Evolutionary conservation across 2,329 filamentous ascomycete genomes (phyloP).

Genomic region (Penicillium thymicola): DNA sequence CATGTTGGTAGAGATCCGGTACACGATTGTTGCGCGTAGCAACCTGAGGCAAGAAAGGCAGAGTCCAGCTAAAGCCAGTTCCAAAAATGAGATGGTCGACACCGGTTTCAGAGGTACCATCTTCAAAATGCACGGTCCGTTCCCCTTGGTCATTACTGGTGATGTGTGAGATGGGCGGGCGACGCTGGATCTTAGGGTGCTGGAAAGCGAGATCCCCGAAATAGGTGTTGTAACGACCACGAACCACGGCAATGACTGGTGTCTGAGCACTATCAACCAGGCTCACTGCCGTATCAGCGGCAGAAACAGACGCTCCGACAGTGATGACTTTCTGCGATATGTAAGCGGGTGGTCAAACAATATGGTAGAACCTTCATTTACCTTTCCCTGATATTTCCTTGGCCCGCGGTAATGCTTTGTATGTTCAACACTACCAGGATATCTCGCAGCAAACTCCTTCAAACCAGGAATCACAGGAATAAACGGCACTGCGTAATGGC

Average conservation of each 20-base stretch:
- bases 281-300: slow-evolving; percentile 59
- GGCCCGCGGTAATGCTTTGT: slow-evolving; percentile 41
- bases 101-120: slow-evolving; percentile 51
- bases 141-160: slow-evolving; percentile 41
- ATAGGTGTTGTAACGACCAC: slow-evolving; percentile 53
- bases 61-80: slow-evolving; percentile 63
- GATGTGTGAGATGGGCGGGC: slow-evolving; percentile 29
- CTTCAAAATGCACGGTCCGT: slow-evolving; percentile 53
- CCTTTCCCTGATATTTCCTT: slow-evolving; percentile 41
- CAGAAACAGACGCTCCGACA: slow-evolving; percentile 64
- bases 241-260: slow-evolving; percentile 54
- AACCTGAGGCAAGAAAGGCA: slow-evolving; percentile 58
- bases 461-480: slow-evolving; percentile 44
- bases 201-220: slow-evolving; percentile 60
- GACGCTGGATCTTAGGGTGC: slow-evolving; percentile 48
- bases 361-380: slow-evolving; percentile 1
- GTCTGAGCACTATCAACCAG: slow-evolving; percentile 46
- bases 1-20: slow-evolving; percentile 36
- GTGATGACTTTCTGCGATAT: slow-evolving; percentile 54
- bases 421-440: slow-evolving; percentile 42
- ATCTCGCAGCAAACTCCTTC: slow-evolving; percentile 37
- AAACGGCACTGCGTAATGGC: slow-evolving; percentile 59
- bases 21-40: slow-evolving; percentile 33
- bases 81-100: slow-evolving; percentile 65
- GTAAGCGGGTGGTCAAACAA: background rate